Base-by-base conservation (phyloP, 495 filamentous ascomycete species). In the Acidiella bohemica region DNA sequence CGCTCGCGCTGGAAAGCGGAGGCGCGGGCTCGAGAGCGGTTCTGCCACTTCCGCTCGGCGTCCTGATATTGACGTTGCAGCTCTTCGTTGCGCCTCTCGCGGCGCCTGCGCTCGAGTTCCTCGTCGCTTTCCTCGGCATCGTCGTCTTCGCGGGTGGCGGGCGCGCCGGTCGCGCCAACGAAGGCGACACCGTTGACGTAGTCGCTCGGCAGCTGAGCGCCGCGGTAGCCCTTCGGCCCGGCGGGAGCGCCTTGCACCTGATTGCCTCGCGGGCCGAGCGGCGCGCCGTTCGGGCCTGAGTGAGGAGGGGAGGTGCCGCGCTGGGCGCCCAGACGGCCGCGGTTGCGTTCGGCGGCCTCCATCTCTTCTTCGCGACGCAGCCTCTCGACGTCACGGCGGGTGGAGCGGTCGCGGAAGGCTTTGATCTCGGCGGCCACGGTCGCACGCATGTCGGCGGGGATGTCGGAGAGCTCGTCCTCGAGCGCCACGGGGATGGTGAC, bases 391-490 rank as follows among this genome's bases (percentile, higher is more conserved):
- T 99, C 90, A 10, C 87, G 69, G 29, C 77, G 70, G 41, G 76
- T 90, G 50, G 86, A 93, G 27, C 88, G 68, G 41, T 96, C 86
- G 50, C 90, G 71, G 66, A 99, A 99, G 8, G 85, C 81, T 6
- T 82, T 73, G 47, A 99, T 99, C 51, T 99, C 92, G 45, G 80
- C 80, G 6, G 90, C 84, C 18, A 99, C 88, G 6, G 80, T 93
- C 53, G 88, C 90, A n/a, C 90, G 78, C 86, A 88, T 88, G 53
- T 95, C 90, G 9, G 82, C 78, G 2, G 90, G 90, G 40, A 99
- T 93, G 53, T 99, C 92, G 28, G 84, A 80, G 21, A 99, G 67
- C 51, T 99, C 90, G 55, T 99, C 90, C 50, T 99, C 90, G 19
- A 78, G 72, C 6, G 82, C 81, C 25, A 93, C 72, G 3, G 84